A percentile compares a stretch with the other conserved stretches of the same genome.
Evolutionary conservation across 495 filamentous ascomycete species (phyloP).

Genomic region (Astrocystis sublimbata): DNA sequence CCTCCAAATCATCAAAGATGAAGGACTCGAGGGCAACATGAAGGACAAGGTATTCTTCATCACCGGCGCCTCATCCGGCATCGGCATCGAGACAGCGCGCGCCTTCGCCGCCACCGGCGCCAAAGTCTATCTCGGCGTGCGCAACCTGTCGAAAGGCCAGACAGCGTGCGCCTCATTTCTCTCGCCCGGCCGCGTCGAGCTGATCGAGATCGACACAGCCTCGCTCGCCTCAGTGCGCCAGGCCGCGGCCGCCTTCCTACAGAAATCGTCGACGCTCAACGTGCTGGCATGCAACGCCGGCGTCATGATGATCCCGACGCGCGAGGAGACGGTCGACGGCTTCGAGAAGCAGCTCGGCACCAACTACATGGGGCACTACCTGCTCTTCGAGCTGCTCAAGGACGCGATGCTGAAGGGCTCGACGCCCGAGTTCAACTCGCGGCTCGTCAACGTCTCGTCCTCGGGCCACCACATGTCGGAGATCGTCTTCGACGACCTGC

Average conservation of each 20-base stretch:
- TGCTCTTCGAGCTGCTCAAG: constrained; percentile 50
- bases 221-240: constrained; percentile 24
- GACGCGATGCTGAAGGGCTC: constrained; percentile 37
- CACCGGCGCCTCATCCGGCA: constrained; percentile 54
- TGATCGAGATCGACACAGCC: constrained; percentile 35
- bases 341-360: constrained; percentile 49
- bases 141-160: constrained; percentile 40
- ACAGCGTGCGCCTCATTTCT: constrained; percentile 28
- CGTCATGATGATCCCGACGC: constrained; percentile 42
- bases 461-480: constrained; percentile 35
- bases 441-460: constrained; percentile 46
- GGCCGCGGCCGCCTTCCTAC: constrained; percentile 27
- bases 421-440: constrained; percentile 41
- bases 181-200: constrained; percentile 26
- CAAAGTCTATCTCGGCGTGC: constrained; percentile 45
- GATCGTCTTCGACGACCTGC: constrained; percentile 15
- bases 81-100: constrained; percentile 54
- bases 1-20: constrained; percentile 54
- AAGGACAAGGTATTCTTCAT: constrained; percentile 51
- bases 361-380: constrained; percentile 52
- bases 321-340: constrained; percentile 40
- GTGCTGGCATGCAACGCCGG: constrained; percentile 33
- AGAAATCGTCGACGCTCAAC: constrained; percentile 22
- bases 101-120: constrained; percentile 51
- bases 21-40: constrained; percentile 42